Base-by-base conservation (phyloP, 805 yeast species). In the Wickerhamiella spandovensis region DNA sequence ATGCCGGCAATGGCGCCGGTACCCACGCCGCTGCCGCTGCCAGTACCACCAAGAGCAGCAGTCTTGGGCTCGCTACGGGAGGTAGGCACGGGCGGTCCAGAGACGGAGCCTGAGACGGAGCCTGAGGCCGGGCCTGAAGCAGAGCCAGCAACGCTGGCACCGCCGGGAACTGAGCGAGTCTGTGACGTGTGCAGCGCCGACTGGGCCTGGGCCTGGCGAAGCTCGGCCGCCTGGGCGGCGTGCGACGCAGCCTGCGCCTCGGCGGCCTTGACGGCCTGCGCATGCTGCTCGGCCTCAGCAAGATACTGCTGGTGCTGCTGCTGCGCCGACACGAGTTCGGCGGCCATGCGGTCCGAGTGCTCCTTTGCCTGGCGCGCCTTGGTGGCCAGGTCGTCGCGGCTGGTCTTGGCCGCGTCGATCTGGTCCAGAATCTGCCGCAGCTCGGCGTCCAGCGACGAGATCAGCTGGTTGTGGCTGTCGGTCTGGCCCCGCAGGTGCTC, bases 391-490 rank as follows among this genome's bases (percentile, higher is more conserved):
- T 44, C 47, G 23, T 42, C 30, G 22, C 50, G 50, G 6, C 25
- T n/a, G 7, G 25, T n/a, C n/a, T 42, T 41, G n/a, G 54, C 50
- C 2, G 43, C 30, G 21, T 49, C 52, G 23, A 49, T 42, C 43
- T 46, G 47, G 38, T 44, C 46, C 13, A 18, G 20, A 7, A 47
- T 20, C 23, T 28, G 35, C 20, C 21, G 45, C 28, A 52, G 37
- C 48, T 58, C 61, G 17, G 48, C 48, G 45, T 58, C 54, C 3
- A 53, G 38, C 20, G 51, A 49, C 23, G 50, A 25, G 5, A 55
- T 35, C 21, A 46, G 54, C 24, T 44, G 25, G 15, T 43, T 41
- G 46, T 52, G 50, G 21, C 21, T 24, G n/a, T 48, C 30, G 37
- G 38, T 44, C 18, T 46, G 50, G n/a, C 48, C 50, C 5, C 44